These are phyloP conservation scores for Euphorbia lathyris DNA, from an alignment of 345 rosid genomes.

Conservation along the genomic window DNA sequence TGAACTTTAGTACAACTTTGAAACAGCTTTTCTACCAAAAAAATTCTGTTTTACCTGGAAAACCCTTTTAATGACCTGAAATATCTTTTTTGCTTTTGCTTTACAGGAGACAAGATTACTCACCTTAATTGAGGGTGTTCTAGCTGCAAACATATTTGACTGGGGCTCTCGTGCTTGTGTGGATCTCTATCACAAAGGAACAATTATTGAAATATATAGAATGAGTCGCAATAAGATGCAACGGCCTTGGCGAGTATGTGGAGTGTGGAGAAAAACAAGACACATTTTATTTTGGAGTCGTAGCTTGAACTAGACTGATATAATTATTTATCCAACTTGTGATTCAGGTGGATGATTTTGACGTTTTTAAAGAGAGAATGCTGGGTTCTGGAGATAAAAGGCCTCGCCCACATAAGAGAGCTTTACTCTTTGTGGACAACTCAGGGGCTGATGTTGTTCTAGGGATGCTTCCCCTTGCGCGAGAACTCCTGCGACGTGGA, in stretches of 20 bases:
- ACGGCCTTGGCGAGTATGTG: slow-evolving; percentile 89
- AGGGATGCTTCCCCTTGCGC: slow-evolving; percentile 97
- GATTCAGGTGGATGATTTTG: slow-evolving; percentile 90
- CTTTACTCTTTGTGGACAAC: slow-evolving; percentile 94
- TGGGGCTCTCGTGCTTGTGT: slow-evolving; percentile 99
- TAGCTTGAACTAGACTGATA: background rate
- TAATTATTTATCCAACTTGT: slow-evolving; percentile 10
- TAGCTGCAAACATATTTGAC: slow-evolving; percentile 98
- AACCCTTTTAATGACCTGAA: slow-evolving; percentile 4
- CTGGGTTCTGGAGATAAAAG: slow-evolving; percentile 60
- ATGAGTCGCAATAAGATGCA: slow-evolving; percentile 99
- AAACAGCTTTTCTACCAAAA: background rate
- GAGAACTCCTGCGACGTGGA: slow-evolving; percentile 93
- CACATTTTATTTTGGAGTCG: background rate
- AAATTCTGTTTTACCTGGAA: background rate
- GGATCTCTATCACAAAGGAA: slow-evolving; percentile 96
- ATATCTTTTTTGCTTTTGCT: slow-evolving; percentile 9
- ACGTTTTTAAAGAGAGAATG: slow-evolving; percentile 83
- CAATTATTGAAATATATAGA: slow-evolving; percentile 95
- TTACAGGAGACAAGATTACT: slow-evolving; percentile 88
- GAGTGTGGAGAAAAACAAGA: slow-evolving; percentile 27
- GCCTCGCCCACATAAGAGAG: slow-evolving; percentile 80
- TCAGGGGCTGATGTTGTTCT: slow-evolving; percentile 91
- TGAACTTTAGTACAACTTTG: background rate
- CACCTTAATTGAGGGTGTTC: slow-evolving; percentile 87